Percentiles rank a stretch among this genome's conserved stretches.
phyloP scores from a whole-genome alignment of 208 protist genomes.

The Trypanosoma vivax region DNA sequence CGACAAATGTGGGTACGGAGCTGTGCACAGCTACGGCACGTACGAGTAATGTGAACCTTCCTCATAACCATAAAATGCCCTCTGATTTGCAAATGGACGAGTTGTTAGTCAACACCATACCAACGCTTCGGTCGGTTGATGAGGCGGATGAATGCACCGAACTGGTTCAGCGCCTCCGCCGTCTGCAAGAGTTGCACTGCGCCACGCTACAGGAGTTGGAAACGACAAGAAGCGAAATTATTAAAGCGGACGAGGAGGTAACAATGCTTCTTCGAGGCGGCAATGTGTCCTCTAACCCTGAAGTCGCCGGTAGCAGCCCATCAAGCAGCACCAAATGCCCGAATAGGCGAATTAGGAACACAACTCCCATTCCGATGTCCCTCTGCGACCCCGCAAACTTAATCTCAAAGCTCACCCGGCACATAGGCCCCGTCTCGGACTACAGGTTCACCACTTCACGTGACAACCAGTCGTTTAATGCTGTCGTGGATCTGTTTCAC shows the following conservation, averaged over 20 bases:
- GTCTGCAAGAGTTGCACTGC: conserved; percentile 16
- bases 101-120: conserved; percentile 31
- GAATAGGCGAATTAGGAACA: conserved; percentile 10
- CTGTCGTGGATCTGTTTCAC: conserved; percentile 21
- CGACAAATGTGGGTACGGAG: no score
- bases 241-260: conserved; percentile 9
- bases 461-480: conserved; percentile 2
- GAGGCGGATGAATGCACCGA: not conserved
- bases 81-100: conserved; percentile 55
- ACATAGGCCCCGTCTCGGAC: conserved; percentile 19
- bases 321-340: not conserved
- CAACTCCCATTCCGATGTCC: conserved; percentile 9
- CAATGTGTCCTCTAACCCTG: not conserved
- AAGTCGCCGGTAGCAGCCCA: not conserved
- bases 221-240: not conserved
- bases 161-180: conserved; percentile 3
- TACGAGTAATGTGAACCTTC: conserved; percentile 24
- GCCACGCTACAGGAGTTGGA: conserved; percentile 5
- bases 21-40: not conserved
- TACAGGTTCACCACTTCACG: conserved; percentile 12
- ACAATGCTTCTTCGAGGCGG: conserved; percentile 1
- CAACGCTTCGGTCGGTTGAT: conserved; percentile 3
- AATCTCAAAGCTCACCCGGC: conserved; percentile 14
- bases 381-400: conserved; percentile 13
- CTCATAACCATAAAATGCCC: conserved; percentile 61